Base-by-base conservation (phyloP, 441 rosid genomes). In the Raphanus hybrid region DNA sequence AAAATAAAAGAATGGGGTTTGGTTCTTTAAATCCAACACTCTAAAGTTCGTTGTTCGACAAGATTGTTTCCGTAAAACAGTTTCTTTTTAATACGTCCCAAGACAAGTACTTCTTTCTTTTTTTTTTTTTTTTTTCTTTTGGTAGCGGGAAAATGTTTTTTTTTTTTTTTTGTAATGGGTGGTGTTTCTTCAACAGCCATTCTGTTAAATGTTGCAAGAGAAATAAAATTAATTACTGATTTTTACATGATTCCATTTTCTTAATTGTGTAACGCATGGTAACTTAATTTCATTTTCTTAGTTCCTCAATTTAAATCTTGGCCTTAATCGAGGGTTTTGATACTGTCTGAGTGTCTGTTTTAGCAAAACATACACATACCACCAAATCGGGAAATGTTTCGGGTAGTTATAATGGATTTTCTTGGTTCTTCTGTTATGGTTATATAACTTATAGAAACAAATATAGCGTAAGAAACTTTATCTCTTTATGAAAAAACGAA, bases 401-500 rank as follows among this genome's bases (percentile, higher is more conserved):
- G 52, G 14, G 15, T 45, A 45, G 54, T 45, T 48, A 5, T n/a
- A 48, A 14, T 48, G 55, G 16, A 45, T 32, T 72, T 45, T n/a
- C n/a, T 16, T 14, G 41, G n/a, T 32, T 43, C 60, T 55, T 55
- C 11, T 55, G 10, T 52, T 52, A 15, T 52, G 58, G 58, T 14
- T 50, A 14, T 11, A 45, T 14, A 14, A 48, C 55, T 48, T 48
- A 35, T n/a, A 52, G 59, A 9, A 57, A 16, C 4, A 14, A 35
- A 64, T 2, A 43, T 14, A 65, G 15, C 65, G 50, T 12, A 75
- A 29, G 34, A 6, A 11, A 29, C 59, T 23, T 52, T 52, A 52
- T 76, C 37, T 18, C 29, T 61, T 63, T 41, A 67, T 20, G 41
- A 50, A 75, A 50, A 23, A 4, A 26, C 34, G 66, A 71, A 77